phyloP scores from a whole-genome alignment of 2,329 filamentous ascomycete species.

The Capronia coronata region DNA sequence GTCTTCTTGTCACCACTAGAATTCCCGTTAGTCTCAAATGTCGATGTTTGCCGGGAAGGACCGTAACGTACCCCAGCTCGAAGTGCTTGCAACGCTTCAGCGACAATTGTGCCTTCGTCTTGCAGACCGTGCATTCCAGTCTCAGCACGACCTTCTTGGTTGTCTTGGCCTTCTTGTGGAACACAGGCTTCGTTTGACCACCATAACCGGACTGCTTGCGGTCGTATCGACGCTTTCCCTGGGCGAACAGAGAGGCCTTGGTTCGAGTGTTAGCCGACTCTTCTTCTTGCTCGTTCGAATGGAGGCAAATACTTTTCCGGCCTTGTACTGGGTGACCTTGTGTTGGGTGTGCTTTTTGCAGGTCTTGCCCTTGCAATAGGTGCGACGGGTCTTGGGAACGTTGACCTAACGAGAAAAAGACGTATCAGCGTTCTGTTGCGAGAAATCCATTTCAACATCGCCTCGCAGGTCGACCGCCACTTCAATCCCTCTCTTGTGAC shows the following conservation, averaged over 20 bases:
- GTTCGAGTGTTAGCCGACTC: conserved; percentile 15
- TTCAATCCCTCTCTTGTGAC: background rate
- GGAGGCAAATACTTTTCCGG: conserved; percentile 65
- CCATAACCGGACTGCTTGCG: conserved; percentile 99
- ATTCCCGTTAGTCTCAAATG: conserved; percentile 8
- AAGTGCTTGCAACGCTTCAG: conserved; percentile 99
- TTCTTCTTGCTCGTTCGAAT: conserved; percentile 28
- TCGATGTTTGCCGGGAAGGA: conserved; percentile 4
- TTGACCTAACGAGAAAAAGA: conserved; percentile 62
- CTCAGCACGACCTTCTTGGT: conserved; percentile 99
- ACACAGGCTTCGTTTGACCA: conserved; percentile 99
- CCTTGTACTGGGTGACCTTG: conserved; percentile 96
- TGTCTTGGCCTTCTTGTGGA: conserved; percentile 99
- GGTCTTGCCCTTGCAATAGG: conserved; percentile 94
- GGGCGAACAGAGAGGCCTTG: conserved; percentile 83
- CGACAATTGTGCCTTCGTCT: conserved; percentile 90
- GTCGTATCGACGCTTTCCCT: conserved; percentile 99
- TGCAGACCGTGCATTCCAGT: conserved; percentile 91
- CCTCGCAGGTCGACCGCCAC: background rate
- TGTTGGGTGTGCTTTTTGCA: conserved; percentile 90
- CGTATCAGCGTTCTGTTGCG: conserved; percentile 11
- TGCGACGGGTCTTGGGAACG: conserved; percentile 96
- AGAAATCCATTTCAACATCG: background rate
- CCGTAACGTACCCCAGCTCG: conserved; percentile 76
- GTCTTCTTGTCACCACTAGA: conserved; percentile 99